These are phyloP conservation scores for Vigna mungo DNA, from an alignment of 306 rosid genomes.

Conservation along the genomic window DNA sequence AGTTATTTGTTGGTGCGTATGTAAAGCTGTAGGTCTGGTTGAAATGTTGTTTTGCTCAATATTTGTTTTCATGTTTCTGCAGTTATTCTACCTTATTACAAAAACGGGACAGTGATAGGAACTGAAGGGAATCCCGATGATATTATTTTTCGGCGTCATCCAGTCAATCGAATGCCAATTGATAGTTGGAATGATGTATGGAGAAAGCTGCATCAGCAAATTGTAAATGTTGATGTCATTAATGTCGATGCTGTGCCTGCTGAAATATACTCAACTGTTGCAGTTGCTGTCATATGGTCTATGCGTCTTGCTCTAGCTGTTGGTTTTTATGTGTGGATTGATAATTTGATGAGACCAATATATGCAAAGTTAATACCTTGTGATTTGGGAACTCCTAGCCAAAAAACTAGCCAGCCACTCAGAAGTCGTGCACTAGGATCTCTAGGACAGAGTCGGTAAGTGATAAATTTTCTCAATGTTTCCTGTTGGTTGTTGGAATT, in stretches of 20 bases:
- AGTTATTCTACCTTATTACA: conserved; percentile 94
- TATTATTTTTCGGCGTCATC: conserved; percentile 84
- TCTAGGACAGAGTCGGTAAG: conserved; percentile 92
- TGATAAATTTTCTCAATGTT: conserved; percentile 34
- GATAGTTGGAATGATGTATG: conserved; percentile 98
- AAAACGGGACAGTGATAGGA: conserved; percentile 58
- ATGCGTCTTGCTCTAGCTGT: conserved; percentile 91
- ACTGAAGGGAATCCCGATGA: conserved; percentile 61
- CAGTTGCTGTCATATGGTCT: conserved; percentile 93
- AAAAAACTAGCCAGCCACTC: conserved; percentile 59
- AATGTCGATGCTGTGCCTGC: conserved; percentile 81
- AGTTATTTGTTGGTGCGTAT: not conserved
- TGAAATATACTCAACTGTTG: conserved; percentile 83
- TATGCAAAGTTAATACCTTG: conserved; percentile 91
- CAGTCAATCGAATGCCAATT: conserved; percentile 87
- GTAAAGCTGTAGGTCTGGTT: conserved; percentile 27
- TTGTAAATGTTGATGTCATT: conserved; percentile 87
- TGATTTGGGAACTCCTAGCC: conserved; percentile 82
- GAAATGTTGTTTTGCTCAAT: conserved; percentile 37
- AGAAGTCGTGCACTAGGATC: conserved; percentile 81
- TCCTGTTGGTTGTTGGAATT: conserved; percentile 36
- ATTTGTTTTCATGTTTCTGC: conserved; percentile 43
- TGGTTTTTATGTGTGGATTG: conserved; percentile 83
- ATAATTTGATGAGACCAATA: conserved; percentile 85
- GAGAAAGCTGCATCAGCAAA: conserved; percentile 92